A percentile compares a stretch with the other conserved stretches of the same genome.
Evolutionary conservation across 352 stramenopile genomes (phyloP).

Genomic region (Globisporangium ultimum): DNA sequence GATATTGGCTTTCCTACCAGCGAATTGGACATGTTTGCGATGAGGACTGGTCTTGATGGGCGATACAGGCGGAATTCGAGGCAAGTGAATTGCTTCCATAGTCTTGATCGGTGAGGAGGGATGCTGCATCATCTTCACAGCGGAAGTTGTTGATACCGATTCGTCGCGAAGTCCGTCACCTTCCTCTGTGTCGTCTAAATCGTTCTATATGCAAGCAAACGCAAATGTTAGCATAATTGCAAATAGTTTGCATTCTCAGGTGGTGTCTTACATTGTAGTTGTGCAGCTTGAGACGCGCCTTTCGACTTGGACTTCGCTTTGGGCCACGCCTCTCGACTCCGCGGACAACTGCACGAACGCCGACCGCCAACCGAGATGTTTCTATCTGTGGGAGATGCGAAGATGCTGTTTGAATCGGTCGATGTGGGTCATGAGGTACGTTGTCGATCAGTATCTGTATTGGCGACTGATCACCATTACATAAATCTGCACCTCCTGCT

Average conservation of each 20-base stretch:
- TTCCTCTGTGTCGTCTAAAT: not conserved
- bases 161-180: not conserved
- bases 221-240: not conserved
- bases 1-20: not conserved
- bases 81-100: constrained; percentile 13
- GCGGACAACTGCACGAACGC: constrained; percentile 46
- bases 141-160: not conserved
- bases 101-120: constrained; percentile 4
- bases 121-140: not conserved
- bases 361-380: constrained; percentile 43
- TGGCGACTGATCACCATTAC: constrained; percentile 6
- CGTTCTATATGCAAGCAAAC: not conserved
- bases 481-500: not conserved
- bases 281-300: constrained; percentile 48
- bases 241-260: not conserved
- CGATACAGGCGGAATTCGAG: constrained; percentile 43
- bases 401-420: constrained; percentile 29
- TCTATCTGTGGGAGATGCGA: constrained; percentile 49
- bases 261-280: constrained; percentile 48
- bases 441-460: constrained; percentile 5
- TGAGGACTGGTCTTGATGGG: constrained; percentile 45
- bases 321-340: constrained; percentile 52
- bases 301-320: constrained; percentile 44
- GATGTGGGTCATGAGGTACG: constrained; percentile 1
- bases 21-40: constrained; percentile 39